These are phyloP conservation scores for Xylariaceae sp. DNA, from an alignment of 2,329 filamentous ascomycete species.

Conservation along the genomic window DNA sequence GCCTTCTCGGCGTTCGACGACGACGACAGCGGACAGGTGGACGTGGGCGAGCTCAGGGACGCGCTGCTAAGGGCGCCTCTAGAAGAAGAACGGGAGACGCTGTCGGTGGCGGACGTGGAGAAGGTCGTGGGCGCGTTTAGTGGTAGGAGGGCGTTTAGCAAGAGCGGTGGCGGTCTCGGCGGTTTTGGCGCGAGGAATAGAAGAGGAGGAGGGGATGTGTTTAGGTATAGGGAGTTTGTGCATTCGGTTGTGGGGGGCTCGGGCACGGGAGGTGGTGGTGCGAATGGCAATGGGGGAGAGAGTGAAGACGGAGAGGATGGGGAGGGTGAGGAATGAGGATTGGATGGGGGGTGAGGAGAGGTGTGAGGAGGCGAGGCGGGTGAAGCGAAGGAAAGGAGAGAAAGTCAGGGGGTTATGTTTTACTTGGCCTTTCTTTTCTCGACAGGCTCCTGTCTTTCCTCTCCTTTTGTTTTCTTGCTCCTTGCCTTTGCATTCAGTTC, in stretches of 20 bases:
- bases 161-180: slow-evolving; percentile 37
- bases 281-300: neutral
- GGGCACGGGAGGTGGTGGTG: slow-evolving; percentile 2
- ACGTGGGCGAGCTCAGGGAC: slow-evolving; percentile 74
- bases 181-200: slow-evolving; percentile 51
- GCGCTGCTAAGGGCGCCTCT: slow-evolving; percentile 77
- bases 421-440: too few relatives aligned
- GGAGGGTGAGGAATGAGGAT: neutral
- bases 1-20: slow-evolving; percentile 95
- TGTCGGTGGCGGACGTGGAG: slow-evolving; percentile 74
- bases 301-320: neutral
- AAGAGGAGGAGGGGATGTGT: slow-evolving; percentile 89
- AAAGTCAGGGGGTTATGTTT: neutral
- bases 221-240: slow-evolving; percentile 91
- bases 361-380: neutral
- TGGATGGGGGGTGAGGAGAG: neutral
- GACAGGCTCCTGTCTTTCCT: too few relatives aligned
- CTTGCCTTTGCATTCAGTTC: too few relatives aligned
- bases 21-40: slow-evolving; percentile 89
- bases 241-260: slow-evolving; percentile 57
- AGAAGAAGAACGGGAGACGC: slow-evolving; percentile 59
- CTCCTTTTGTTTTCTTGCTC: too few relatives aligned
- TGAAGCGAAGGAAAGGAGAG: too few relatives aligned
- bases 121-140: slow-evolving; percentile 83
- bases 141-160: slow-evolving; percentile 75